Conservation (phyloP, 768 basidiomycete genomes). For the Dentipellis sp. region DNA sequence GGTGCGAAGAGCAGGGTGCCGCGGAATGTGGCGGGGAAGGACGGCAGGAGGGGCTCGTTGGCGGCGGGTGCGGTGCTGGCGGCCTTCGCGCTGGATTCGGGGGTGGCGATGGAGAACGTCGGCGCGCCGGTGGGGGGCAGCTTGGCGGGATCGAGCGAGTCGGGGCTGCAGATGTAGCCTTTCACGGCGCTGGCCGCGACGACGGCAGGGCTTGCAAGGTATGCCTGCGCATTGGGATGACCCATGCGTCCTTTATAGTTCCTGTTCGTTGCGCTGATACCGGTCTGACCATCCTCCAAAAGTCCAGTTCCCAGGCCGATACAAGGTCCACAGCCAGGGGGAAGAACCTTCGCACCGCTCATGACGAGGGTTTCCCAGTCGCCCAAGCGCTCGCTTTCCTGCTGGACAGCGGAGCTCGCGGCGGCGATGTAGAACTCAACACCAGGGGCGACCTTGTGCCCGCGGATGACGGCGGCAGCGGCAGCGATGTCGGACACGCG, state of each 20-base stretch:
- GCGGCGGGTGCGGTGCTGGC: constrained; percentile 20
- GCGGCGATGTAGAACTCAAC: constrained; percentile 98
- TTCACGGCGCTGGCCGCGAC: constrained; percentile 93
- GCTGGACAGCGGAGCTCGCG: constrained; percentile 86
- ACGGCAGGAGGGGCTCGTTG: constrained; percentile 61
- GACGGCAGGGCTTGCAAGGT: constrained; percentile 93
- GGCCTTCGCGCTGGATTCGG: constrained; percentile 16
- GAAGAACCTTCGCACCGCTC: constrained; percentile 89
- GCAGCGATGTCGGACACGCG: constrained; percentile 90
- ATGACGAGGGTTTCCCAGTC: constrained; percentile 82
- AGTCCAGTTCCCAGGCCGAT: constrained; percentile 93
- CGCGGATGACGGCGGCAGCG: constrained; percentile 83
- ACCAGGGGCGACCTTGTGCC: constrained; percentile 69
- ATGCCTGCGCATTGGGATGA: constrained; percentile 87
- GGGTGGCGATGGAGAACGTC: constrained; percentile 42
- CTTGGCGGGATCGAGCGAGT: constrained; percentile 42
- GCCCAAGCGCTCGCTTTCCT: constrained; percentile 75
- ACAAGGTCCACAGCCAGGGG: constrained; percentile 96
- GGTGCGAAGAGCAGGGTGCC: constrained; percentile 89
- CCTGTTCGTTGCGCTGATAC: constrained; percentile 96
- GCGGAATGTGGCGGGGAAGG: constrained; percentile 76
- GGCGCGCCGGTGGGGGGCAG: constrained; percentile 47
- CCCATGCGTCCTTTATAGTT: constrained; percentile 99
- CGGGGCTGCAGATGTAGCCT: constrained; percentile 84
- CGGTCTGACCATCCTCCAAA: constrained; percentile 88